These are phyloP conservation scores for Cutaneotrichosporon spelunceum DNA, from an alignment of 1,284 basidiomycete genomes.

Conservation along the genomic window DNA sequence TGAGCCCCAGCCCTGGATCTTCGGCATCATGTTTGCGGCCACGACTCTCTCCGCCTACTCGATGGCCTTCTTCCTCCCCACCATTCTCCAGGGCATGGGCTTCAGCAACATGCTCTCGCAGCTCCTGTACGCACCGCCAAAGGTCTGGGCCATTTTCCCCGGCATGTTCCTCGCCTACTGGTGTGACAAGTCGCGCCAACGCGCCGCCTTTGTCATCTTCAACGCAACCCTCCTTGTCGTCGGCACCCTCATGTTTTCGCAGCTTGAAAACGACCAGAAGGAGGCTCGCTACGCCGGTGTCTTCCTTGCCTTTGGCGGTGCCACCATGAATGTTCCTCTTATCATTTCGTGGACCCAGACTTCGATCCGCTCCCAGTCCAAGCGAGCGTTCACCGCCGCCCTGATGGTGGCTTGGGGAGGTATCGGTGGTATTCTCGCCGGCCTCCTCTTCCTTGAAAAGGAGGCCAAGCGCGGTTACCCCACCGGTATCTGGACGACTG, in stretches of 20 bases:
- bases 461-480: conserved; percentile 19
- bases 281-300: conserved; percentile 19
- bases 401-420: conserved; percentile 25
- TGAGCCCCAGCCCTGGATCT: conserved; percentile 53
- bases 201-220: conserved; percentile 14
- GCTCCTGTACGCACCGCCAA: conserved; percentile 50
- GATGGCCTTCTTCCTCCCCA: conserved; percentile 51
- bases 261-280: conserved; percentile 10
- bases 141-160: conserved; percentile 44
- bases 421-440: conserved; percentile 26
- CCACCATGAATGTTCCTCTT: conserved; percentile 39
- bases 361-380: conserved; percentile 52
- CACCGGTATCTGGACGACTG: conserved; percentile 22
- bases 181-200: conserved; percentile 36
- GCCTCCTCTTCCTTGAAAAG: conserved; percentile 21
- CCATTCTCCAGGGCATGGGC: conserved; percentile 51
- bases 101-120: conserved; percentile 41
- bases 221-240: conserved; percentile 13
- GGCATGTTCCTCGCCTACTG: conserved; percentile 43
- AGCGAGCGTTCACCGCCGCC: conserved; percentile 37
- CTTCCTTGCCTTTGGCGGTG: conserved; percentile 43
- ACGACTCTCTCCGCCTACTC: conserved; percentile 25
- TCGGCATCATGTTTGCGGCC: conserved; percentile 49
- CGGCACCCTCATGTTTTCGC: conserved; percentile 21
- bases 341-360: conserved; percentile 47